Base-by-base conservation (phyloP, 495 filamentous ascomycete species). In the Penicillium cataractarum region DNA sequence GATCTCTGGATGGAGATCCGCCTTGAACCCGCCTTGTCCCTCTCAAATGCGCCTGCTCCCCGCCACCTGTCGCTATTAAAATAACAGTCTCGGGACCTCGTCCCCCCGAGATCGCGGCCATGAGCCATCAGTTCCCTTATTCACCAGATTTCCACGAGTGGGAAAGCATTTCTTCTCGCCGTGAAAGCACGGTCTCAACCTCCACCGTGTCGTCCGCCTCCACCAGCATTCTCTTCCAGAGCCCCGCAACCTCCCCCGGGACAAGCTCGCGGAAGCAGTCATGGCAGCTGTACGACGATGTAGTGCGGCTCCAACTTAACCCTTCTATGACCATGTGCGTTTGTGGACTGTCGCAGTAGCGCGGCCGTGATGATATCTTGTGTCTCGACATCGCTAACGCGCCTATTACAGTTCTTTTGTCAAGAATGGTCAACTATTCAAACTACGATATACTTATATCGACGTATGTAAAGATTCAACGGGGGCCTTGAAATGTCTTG, bases 241-340 rank as follows among this genome's bases (percentile, higher is more conserved):
- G 67, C 50, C 70, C 76, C 19, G 58, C 70, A 24, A 72, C 73
- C 53, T 75, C 76, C 10, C 71, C 73, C 9, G 73, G 70, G 6
- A 70, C 74, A 49, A 69, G 67, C 52, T 74, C 74, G 40, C 66
- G 76, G 33, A 74, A 78, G 50, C 64, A 69, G 24, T 76, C 71
- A 58, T 72, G 68, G 61, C 69, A 73, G 37, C 24, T 74, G 12
- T 73, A 74, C 48, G 78, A 79, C 37, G 76, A 78, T 33, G 72
- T 78, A 4, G 66, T 75, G 24, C 73, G 78, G 12, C 59, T 81
- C 0, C 57, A 75, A 52, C 60, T 81, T 27, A 72, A 69, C 55
- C 74, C 76, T 5, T 66, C 68, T 17, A 76, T 81, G 66, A 78
- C 78, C 6, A 73, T 80, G 78, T 81, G 61, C 21, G 78, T 69